phyloP scores from a whole-genome alignment of 345 rosid genomes.

The Geranium rotundifolium region DNA sequence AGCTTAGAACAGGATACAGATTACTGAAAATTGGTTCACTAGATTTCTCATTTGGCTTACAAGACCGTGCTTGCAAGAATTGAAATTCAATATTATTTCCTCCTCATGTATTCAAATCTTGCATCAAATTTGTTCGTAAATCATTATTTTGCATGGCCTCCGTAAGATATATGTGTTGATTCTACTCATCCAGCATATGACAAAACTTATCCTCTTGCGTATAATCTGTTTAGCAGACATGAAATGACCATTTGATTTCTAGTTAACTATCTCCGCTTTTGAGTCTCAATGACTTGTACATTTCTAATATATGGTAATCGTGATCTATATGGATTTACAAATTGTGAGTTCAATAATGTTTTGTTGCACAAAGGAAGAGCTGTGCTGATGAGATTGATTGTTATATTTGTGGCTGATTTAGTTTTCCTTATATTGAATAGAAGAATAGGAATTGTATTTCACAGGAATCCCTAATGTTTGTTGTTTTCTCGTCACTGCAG shows the following conservation, averaged over 20 bases:
- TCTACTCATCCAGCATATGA: background rate
- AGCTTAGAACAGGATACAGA: background rate
- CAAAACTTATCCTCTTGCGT: background rate
- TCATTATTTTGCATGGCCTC: background rate
- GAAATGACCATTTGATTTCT: too few species aligned
- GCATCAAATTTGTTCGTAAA: too few species aligned
- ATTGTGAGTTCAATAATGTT: background rate
- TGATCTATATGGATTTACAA: too few species aligned
- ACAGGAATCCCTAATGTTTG: background rate
- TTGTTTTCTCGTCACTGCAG: constrained; percentile 11
- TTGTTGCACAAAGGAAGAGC: too few species aligned
- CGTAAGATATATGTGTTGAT: background rate
- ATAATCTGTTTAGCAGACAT: too few species aligned
- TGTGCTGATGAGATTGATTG: background rate
- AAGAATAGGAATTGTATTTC: background rate
- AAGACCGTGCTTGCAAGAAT: background rate
- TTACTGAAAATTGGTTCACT: background rate
- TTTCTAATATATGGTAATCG: too few species aligned
- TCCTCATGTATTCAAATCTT: background rate
- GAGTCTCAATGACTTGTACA: too few species aligned
- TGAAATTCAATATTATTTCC: background rate
- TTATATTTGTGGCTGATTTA: background rate
- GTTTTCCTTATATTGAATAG: background rate
- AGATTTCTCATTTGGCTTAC: background rate
- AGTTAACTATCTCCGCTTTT: too few species aligned